Conservation (phyloP, 2,329 filamentous ascomycete genomes). For the Ceratocystiopsis minuta region DNA sequence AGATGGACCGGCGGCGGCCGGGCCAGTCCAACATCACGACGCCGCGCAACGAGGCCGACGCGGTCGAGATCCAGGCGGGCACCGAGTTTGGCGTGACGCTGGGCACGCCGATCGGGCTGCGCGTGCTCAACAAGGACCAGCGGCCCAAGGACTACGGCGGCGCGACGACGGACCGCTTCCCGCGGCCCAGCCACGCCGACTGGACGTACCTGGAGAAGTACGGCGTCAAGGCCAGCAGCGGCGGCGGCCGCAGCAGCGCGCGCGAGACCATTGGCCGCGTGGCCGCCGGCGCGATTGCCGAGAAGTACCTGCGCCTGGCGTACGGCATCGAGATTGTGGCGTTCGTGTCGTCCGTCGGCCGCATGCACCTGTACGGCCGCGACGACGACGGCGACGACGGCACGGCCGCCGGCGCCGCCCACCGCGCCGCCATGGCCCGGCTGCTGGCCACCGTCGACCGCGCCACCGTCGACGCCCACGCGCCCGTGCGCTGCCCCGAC, state of each 20-base stretch:
- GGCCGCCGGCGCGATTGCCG: slow-evolving; percentile 77
- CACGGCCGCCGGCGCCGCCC: not conserved
- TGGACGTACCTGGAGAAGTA: slow-evolving; percentile 98
- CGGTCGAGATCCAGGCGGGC: slow-evolving; percentile 80
- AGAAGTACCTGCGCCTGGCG: slow-evolving; percentile 70
- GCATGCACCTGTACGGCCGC: slow-evolving; percentile 52
- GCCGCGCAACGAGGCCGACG: slow-evolving; percentile 81
- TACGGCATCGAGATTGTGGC: slow-evolving; percentile 83
- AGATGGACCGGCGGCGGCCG: slow-evolving; percentile 78
- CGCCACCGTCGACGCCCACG: slow-evolving; percentile 59
- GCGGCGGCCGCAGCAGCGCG: slow-evolving; percentile 80
- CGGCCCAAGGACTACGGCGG: slow-evolving; percentile 80
- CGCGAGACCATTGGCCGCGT: slow-evolving; percentile 89
- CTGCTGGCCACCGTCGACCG: slow-evolving; percentile 58
- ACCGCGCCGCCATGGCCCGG: slow-evolving; percentile 13
- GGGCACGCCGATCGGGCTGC: slow-evolving; percentile 75
- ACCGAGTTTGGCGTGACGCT: slow-evolving; percentile 80
- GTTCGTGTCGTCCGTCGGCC: slow-evolving; percentile 74
- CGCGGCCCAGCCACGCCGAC: slow-evolving; percentile 82
- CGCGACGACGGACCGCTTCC: slow-evolving; percentile 80
- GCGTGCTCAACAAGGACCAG: slow-evolving; percentile 84
- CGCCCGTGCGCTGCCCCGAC: slow-evolving; percentile 79
- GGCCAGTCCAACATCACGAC: slow-evolving; percentile 84
- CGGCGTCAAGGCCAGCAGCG: slow-evolving; percentile 76
- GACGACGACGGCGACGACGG: slow-evolving; percentile 1